Evolutionary conservation across 495 filamentous ascomycete genomes (phyloP).

Genomic region (Xylaria palmicola): DNA sequence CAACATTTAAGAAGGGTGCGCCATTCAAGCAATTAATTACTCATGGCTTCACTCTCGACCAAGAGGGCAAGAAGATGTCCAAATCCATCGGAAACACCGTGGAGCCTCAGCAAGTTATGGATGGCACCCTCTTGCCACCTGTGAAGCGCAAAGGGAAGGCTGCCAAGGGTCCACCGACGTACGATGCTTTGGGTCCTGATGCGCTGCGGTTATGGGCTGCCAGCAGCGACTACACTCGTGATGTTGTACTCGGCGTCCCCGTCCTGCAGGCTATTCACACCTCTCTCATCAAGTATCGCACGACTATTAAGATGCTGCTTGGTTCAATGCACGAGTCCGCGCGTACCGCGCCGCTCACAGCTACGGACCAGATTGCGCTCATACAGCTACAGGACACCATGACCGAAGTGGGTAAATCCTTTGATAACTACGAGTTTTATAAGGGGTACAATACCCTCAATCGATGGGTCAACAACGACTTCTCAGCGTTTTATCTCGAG

Average conservation of each 20-base stretch:
- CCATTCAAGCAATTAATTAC: slow-evolving; percentile 88
- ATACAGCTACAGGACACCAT: slow-evolving; percentile 66
- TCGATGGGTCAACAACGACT: slow-evolving; percentile 72
- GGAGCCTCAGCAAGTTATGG: slow-evolving; percentile 77
- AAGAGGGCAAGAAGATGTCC: slow-evolving; percentile 93
- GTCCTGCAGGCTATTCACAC: slow-evolving; percentile 73
- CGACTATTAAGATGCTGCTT: slow-evolving; percentile 82
- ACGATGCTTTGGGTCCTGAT: slow-evolving; percentile 65
- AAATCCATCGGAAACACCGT: slow-evolving; percentile 95
- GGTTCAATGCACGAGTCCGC: slow-evolving; percentile 70
- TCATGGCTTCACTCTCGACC: slow-evolving; percentile 91
- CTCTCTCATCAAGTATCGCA: slow-evolving; percentile 77
- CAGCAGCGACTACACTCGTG: slow-evolving; percentile 84
- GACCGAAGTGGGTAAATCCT: slow-evolving; percentile 58
- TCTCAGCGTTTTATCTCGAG: slow-evolving; percentile 94
- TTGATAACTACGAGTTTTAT: slow-evolving; percentile 75
- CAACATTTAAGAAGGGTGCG: slow-evolving; percentile 25
- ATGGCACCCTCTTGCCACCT: slow-evolving; percentile 61
- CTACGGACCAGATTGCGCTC: slow-evolving; percentile 73
- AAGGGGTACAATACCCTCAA: slow-evolving; percentile 72
- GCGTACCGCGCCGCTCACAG: slow-evolving; percentile 42
- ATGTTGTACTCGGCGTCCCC: slow-evolving; percentile 74
- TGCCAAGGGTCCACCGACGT: slow-evolving; percentile 15
- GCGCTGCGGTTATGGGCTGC: slow-evolving; percentile 91
- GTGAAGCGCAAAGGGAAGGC: slow-evolving; percentile 43